Evolutionary conservation across 2,329 filamentous ascomycete genomes (phyloP).

Genomic region (Diaporthe vexans): DNA sequence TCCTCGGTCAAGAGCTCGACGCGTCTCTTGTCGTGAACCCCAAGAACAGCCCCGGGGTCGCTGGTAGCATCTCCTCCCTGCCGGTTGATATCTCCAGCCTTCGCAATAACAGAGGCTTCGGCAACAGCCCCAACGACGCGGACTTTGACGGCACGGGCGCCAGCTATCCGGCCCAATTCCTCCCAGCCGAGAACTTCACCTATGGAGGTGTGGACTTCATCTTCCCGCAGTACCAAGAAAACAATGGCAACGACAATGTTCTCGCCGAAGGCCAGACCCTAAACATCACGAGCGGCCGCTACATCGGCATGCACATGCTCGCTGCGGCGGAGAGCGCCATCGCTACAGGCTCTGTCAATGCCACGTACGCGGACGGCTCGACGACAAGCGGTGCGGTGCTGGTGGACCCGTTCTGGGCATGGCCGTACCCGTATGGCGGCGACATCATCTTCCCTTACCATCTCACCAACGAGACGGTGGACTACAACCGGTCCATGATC

Average conservation of each 20-base stretch:
- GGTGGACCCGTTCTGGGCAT: conserved; percentile 43
- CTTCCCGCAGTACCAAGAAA: conserved; percentile 40
- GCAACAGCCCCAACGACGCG: conserved; percentile 40
- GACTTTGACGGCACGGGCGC: conserved; percentile 43
- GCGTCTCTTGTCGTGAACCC: conserved; percentile 38
- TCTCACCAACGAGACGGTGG: conserved; percentile 40
- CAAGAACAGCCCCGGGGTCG: conserved; percentile 38
- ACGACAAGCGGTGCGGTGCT: conserved; percentile 36
- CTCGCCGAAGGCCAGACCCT: conserved; percentile 43
- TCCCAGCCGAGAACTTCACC: conserved; percentile 39
- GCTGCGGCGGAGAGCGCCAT: conserved; percentile 42
- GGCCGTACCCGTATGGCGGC: conserved; percentile 43
- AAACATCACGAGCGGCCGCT: conserved; percentile 38
- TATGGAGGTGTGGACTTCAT: conserved; percentile 43
- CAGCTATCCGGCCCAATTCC: conserved; percentile 42
- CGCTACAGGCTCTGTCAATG: conserved; percentile 42
- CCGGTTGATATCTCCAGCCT: conserved; percentile 41
- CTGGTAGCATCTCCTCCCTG: conserved; percentile 24
- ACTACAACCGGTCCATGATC: conserved; percentile 44
- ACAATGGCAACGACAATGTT: conserved; percentile 43
- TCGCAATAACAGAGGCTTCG: conserved; percentile 43
- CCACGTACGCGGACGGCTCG: conserved; percentile 41
- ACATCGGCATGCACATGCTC: conserved; percentile 43
- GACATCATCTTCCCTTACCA: conserved; percentile 45
- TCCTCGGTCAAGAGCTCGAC: background rate